These are phyloP conservation scores for Debaryomycetaceae sp. DNA, from an alignment of 1,139 yeast species.

Conservation along the genomic window DNA sequence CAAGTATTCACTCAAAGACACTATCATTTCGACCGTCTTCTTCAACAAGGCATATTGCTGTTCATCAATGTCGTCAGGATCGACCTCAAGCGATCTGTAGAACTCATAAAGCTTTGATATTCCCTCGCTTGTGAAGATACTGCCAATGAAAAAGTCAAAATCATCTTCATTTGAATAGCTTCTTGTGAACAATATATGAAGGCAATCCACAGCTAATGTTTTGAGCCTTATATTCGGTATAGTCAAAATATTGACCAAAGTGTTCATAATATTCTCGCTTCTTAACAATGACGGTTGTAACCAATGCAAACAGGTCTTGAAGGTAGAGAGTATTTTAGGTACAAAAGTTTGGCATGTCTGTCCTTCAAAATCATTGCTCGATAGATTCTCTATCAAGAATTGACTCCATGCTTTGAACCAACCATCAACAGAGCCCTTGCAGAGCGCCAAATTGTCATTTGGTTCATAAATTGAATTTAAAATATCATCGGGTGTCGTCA, in stretches of 20 bases:
- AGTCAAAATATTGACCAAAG: constrained; percentile 59
- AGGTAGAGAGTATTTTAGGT: constrained; percentile 70
- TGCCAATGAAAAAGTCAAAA: constrained; percentile 74
- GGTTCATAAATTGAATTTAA: constrained; percentile 69
- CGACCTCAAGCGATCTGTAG: constrained; percentile 58
- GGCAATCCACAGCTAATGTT: constrained; percentile 84
- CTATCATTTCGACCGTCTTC: constrained; percentile 90
- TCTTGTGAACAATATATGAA: constrained; percentile 84
- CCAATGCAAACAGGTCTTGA: constrained; percentile 92
- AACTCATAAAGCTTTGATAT: constrained; percentile 63
- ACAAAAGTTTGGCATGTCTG: constrained; percentile 46
- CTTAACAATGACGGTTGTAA: constrained; percentile 73
- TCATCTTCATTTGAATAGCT: constrained; percentile 68
- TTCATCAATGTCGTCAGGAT: constrained; percentile 80
- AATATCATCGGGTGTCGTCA: constrained; percentile 68
- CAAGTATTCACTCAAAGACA: constrained; percentile 78
- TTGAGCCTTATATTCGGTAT: constrained; percentile 64
- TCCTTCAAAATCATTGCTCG: constrained; percentile 30
- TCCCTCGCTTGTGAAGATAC: constrained; percentile 72
- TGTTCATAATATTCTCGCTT: constrained; percentile 61
- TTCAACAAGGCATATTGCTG: constrained; percentile 73
- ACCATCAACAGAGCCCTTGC: constrained; percentile 70
- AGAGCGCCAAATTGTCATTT: constrained; percentile 55
- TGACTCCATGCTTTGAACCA: constrained; percentile 83
- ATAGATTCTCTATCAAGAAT: constrained; percentile 53